Conservation (phyloP, 139 green algal species). For the Picochlorum sp. region DNA sequence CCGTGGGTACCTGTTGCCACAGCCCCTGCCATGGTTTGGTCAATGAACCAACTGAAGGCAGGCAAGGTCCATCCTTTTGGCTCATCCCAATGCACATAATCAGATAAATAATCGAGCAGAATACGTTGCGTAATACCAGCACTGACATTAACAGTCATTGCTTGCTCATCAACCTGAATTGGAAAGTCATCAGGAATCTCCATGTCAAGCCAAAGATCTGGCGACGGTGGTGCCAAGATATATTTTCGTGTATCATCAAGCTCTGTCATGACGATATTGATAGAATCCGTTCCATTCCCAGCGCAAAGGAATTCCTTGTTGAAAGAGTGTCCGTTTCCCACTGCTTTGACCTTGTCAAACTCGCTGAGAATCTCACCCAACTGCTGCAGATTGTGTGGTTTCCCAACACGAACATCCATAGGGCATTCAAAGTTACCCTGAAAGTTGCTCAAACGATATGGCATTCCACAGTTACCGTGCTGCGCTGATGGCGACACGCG, state of each 20-base stretch:
- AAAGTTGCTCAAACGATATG: constrained; percentile 48
- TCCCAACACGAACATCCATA: constrained; percentile 34
- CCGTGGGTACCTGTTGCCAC: constrained; percentile 76
- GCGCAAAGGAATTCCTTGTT: constrained; percentile 34
- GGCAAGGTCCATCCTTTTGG: constrained; percentile 61
- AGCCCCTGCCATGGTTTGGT: constrained; percentile 77
- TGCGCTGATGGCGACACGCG: constrained; percentile 16
- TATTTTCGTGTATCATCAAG: constrained; percentile 19
- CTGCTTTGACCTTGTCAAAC: constrained; percentile 41
- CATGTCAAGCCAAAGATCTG: constrained; percentile 1
- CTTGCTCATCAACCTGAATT: constrained; percentile 46
- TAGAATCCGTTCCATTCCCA: constrained; percentile 22
- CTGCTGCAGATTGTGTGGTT: constrained; percentile 35
- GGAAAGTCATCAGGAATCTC: constrained; percentile 27
- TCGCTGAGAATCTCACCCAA: constrained; percentile 27
- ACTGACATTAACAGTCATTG: constrained; percentile 52
- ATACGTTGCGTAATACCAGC: constrained; percentile 56
- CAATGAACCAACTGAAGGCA: constrained; percentile 70
- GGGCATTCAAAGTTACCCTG: constrained; percentile 48
- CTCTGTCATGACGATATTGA: constrained; percentile 59
- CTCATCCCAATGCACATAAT: constrained; percentile 48
- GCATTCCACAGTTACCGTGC: constrained; percentile 30
- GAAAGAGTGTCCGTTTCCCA: constrained; percentile 54
- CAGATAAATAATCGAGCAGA: constrained; percentile 70
- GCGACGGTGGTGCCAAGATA: constrained; percentile 12